Conservation (phyloP, 2,329 filamentous ascomycete species). For the Aspergillus piperis region DNA sequence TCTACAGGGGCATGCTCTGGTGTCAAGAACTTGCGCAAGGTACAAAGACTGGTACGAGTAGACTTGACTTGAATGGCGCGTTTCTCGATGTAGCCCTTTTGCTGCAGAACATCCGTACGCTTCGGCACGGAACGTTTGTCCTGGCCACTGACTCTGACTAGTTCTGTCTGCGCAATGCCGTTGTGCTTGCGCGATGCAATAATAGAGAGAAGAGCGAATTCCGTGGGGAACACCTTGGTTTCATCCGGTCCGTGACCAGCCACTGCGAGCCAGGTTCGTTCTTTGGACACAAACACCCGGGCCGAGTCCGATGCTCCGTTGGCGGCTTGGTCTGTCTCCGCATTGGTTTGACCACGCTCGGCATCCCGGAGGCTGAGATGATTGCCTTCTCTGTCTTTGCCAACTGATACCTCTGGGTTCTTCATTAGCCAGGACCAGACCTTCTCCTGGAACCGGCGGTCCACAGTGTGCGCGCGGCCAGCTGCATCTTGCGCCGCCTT, state of each 20-base stretch:
- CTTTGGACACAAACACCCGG: conserved; percentile 55
- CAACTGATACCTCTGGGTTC: conserved; percentile 59
- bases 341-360: conserved; percentile 25
- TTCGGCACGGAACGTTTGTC: conserved; percentile 66
- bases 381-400: conserved; percentile 44
- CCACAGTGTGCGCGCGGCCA: conserved; percentile 38
- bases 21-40: conserved; percentile 52
- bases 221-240: conserved; percentile 53
- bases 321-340: conserved; percentile 3
- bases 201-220: conserved; percentile 60
- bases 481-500: conserved; percentile 23
- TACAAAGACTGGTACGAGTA: conserved; percentile 58
- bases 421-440: conserved; percentile 60
- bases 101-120: conserved; percentile 58
- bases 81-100: conserved; percentile 65
- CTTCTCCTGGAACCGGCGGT: conserved; percentile 54
- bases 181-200: conserved; percentile 57
- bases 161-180: conserved; percentile 60
- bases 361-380: conserved; percentile 44
- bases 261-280: conserved; percentile 61
- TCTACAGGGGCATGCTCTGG: conserved; percentile 16
- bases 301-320: conserved; percentile 4
- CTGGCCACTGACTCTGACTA: conserved; percentile 58
- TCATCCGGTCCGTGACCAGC: conserved; percentile 61
- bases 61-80: conserved; percentile 50